Evolutionary conservation across 2,329 filamentous ascomycete species (phyloP).

Genomic region (Drechslerella dactyloides): DNA sequence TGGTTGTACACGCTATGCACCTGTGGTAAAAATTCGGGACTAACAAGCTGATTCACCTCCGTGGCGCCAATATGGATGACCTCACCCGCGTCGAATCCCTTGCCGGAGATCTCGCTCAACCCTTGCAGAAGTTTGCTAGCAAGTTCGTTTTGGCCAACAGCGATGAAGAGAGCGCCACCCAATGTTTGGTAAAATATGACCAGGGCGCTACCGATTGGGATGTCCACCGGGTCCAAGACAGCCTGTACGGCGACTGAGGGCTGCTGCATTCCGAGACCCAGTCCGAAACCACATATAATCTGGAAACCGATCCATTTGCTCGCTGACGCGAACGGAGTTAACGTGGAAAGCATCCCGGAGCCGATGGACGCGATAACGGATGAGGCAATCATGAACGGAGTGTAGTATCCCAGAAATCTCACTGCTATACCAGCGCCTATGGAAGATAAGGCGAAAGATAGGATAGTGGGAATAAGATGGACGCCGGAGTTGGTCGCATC

Average conservation of each 20-base stretch:
- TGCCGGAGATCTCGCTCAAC: conserved; percentile 18
- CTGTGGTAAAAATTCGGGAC: conserved; percentile 61
- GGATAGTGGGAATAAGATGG: conserved; percentile 64
- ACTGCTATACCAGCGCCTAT: conserved; percentile 62
- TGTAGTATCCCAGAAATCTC: conserved; percentile 67
- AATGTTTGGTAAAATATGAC: conserved; percentile 68
- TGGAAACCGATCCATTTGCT: conserved; percentile 60
- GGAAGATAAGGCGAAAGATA: conserved; percentile 63
- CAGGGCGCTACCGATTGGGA: conserved; percentile 65
- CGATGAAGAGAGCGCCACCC: conserved; percentile 66
- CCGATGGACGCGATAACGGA: conserved; percentile 64
- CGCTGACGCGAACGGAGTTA: conserved; percentile 58
- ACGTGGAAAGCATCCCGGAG: conserved; percentile 64
- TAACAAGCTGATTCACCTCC: conserved; percentile 65
- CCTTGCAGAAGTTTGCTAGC: conserved; percentile 55
- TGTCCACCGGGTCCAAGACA: conserved; percentile 63
- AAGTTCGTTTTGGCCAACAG: conserved; percentile 64
- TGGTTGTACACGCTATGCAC: conserved; percentile 71
- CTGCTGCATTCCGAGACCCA: conserved; percentile 67
- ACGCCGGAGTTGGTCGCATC: conserved; percentile 64
- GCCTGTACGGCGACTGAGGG: conserved; percentile 66
- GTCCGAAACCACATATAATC: conserved; percentile 63
- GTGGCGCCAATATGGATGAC: conserved; percentile 66
- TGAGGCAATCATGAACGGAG: conserved; percentile 65
- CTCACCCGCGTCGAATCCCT: conserved; percentile 56